Evolutionary conservation across 2,329 filamentous ascomycete genomes (phyloP), one percentile per base, ranked within the genome.

Genomic region (Aspergillus oerlinghausenensis): DNA sequence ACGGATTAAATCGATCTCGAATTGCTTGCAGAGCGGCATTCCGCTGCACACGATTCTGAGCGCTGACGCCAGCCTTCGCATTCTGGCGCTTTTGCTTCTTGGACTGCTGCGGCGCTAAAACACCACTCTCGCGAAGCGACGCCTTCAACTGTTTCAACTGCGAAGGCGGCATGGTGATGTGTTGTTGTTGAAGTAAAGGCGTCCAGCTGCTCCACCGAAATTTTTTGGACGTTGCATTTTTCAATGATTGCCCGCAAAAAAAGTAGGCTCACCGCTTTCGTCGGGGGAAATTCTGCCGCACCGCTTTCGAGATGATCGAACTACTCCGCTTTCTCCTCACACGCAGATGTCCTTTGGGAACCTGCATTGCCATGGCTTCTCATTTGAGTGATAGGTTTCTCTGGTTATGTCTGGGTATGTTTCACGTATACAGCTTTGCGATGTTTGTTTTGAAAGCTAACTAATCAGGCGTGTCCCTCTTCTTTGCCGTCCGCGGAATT

Each of bases 1-100:
- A 99, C 0, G 94, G 94, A 73, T 99, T 99, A 83, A 97, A 97
- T 65, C 92, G 88, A 69, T 97, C 92, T 70, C 94, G 88, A 71
- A 99, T 97, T 56, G 84, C 85, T 65, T 89, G 86, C 60, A 99
- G 81, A 17, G 92, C 90, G 55, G 86, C 87, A 68, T 88, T 84
- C 69, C 88, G 85, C 71, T 91, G 85, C 26, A 90, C 82, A 58
- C 90, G 87, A 74, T 91, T 89, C 67, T 93, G 87, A 65, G 83
- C 84, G 60, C 81, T 82, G 55, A 84, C 85, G 52, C 82, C 84
- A 74, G 85, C 85, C 73, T 87, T 86, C 54, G 82, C 84, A 68
- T 84, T 82, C 70, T 88, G 86, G 68, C 90, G 89, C 73, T 90
- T 92, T 73, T 96, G 89, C 77, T 97, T 97, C 70, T 97, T 97